Evolutionary conservation across 192 early-diverging fungal species (phyloP).

Genomic region (Linnemannia schmuckeri): DNA sequence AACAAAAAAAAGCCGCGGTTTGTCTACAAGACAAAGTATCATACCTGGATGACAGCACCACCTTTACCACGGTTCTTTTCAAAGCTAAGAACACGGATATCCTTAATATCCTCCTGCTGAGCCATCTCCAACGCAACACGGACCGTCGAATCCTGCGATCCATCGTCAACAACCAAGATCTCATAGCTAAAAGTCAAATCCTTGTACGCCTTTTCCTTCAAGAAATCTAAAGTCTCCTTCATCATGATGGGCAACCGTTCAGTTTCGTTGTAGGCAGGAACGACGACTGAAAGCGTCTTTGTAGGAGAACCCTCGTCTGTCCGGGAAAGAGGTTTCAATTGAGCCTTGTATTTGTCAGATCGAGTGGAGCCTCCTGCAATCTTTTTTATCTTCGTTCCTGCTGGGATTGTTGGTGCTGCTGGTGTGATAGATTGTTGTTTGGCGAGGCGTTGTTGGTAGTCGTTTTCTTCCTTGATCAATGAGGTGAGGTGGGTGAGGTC

Average conservation of each 20-base stretch:
- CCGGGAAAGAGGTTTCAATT: slow-evolving; percentile 58
- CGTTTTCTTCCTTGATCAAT: slow-evolving; percentile 50
- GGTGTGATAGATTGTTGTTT: not conserved
- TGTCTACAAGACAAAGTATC: not conserved
- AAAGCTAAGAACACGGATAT: slow-evolving; percentile 81
- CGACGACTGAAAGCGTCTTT: slow-evolving; percentile 77
- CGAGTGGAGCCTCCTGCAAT: slow-evolving; percentile 61
- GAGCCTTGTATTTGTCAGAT: slow-evolving; percentile 66
- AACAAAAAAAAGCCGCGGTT: not conserved
- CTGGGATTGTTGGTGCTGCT: not conserved
- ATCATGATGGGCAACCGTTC: slow-evolving; percentile 88
- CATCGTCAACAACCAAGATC: slow-evolving; percentile 95
- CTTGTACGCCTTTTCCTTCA: slow-evolving; percentile 60
- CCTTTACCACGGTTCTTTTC: slow-evolving; percentile 93
- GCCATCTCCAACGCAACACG: slow-evolving; percentile 77
- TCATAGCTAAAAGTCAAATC: slow-evolving; percentile 77
- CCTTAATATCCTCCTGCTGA: slow-evolving; percentile 62
- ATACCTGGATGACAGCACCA: slow-evolving; percentile 90
- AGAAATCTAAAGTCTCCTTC: slow-evolving; percentile 79
- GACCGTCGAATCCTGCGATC: slow-evolving; percentile 83
- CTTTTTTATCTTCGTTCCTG: slow-evolving; percentile 9
- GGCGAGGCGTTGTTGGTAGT: slow-evolving; percentile 21
- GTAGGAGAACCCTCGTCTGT: slow-evolving; percentile 62
- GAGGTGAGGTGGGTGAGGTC: slow-evolving; percentile 38
- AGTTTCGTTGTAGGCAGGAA: slow-evolving; percentile 95